Conservation (phyloP, 257 asterid genomes). For the Nicotiana noctiflora region DNA sequence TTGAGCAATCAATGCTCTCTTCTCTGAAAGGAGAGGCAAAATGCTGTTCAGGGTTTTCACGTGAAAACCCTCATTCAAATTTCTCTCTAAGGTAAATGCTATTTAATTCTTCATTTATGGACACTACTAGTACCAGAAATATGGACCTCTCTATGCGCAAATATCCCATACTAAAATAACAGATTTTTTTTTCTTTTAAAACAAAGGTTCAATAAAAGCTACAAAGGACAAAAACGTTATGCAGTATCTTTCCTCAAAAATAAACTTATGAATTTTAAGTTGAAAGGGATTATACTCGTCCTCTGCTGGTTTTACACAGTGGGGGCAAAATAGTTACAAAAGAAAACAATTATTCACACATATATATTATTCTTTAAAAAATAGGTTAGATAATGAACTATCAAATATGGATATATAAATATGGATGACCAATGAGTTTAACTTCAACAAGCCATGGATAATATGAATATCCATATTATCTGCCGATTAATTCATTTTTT, state of each 20-base stretch:
- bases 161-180: background rate
- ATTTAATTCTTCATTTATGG: background rate
- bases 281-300: too few relatives aligned
- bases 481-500: too few relatives aligned
- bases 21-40: slow-evolving; percentile 24
- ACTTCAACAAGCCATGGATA: too few relatives aligned
- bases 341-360: too few relatives aligned
- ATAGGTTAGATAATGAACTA: too few relatives aligned
- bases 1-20: slow-evolving; percentile 13
- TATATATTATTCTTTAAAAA: too few relatives aligned
- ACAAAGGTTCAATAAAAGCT: background rate
- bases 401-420: too few relatives aligned
- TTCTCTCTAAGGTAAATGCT: background rate
- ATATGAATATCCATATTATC: too few relatives aligned
- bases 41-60: slow-evolving; percentile 36
- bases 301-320: too few relatives aligned
- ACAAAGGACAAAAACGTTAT: background rate
- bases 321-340: too few relatives aligned
- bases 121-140: background rate
- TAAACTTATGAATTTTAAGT: background rate
- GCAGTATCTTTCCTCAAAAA: too few relatives aligned
- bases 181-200: background rate
- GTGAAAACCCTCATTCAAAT: slow-evolving; percentile 38
- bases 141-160: background rate
- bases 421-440: too few relatives aligned